These are phyloP conservation scores for Calycina herbarum DNA, from an alignment of 2,329 filamentous ascomycete species.

Conservation along the genomic window DNA sequence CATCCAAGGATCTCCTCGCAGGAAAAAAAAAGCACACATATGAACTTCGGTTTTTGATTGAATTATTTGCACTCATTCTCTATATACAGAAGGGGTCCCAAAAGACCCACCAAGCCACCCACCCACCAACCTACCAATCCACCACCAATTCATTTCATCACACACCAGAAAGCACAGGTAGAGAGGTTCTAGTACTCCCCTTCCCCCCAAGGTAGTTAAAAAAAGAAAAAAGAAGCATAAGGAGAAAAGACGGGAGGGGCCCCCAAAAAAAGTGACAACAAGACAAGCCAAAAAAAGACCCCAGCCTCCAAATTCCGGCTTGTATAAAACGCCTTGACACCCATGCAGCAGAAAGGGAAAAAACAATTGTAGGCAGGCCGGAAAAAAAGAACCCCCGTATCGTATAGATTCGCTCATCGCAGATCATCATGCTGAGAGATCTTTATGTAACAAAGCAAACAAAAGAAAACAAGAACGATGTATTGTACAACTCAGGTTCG, in stretches of 20 bases:
- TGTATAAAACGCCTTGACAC: slow-evolving; percentile 30
- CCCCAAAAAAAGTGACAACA: not conserved
- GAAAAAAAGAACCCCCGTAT: slow-evolving; percentile 12
- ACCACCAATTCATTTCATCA: slow-evolving; percentile 2
- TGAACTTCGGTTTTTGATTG: slow-evolving; percentile 2
- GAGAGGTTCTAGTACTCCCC: slow-evolving; percentile 11
- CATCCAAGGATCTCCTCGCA: not conserved
- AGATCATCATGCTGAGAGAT: slow-evolving; percentile 47
- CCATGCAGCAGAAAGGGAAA: slow-evolving; percentile 32
- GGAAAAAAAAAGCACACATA: not conserved
- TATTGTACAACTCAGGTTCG: slow-evolving; percentile 33
- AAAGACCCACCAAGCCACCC: not conserved
- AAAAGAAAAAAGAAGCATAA: slow-evolving; percentile 6
- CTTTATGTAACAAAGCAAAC: slow-evolving; percentile 38
- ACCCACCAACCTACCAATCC: not conserved
- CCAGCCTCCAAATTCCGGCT: slow-evolving; percentile 14
- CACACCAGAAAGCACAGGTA: not conserved
- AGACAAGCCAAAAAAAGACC: slow-evolving; percentile 3
- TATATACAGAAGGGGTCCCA: slow-evolving; percentile 20
- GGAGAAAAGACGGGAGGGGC: not conserved
- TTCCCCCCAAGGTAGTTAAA: slow-evolving; percentile 7
- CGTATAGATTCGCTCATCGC: slow-evolving; percentile 51
- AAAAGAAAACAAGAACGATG: slow-evolving; percentile 35
- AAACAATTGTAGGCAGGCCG: slow-evolving; percentile 2
- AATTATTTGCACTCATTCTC: slow-evolving; percentile 19